These are phyloP conservation scores for Larix kaempferi DNA, from an alignment of 75 land plant genomes.

Conservation along the genomic window DNA sequence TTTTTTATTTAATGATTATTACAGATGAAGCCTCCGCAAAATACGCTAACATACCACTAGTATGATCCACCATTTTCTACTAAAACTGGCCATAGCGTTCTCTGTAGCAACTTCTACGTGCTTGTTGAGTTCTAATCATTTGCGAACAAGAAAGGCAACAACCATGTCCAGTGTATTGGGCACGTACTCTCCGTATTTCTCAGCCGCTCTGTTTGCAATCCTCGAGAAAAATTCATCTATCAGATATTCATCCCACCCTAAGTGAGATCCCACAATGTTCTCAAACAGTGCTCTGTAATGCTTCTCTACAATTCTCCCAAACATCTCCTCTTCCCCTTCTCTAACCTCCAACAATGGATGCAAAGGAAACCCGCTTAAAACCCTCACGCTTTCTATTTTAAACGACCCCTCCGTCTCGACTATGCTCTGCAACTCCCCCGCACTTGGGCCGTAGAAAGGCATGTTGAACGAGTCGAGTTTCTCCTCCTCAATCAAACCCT, in stretches of 20 bases:
- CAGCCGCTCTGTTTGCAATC: neutral
- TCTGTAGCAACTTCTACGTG: no score
- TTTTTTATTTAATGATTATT: no score
- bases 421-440: neutral
- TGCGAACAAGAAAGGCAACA: neutral
- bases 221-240: neutral
- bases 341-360: neutral
- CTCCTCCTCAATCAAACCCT: neutral
- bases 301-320: neutral
- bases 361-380: neutral
- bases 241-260: neutral
- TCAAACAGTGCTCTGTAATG: neutral
- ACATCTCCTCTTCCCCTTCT: neutral
- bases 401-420: neutral
- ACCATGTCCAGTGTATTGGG: neutral
- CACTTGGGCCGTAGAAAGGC: neutral
- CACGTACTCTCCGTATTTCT: neutral
- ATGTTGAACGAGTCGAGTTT: neutral
- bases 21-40: no score
- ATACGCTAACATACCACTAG: no score
- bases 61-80: no score
- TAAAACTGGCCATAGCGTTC: no score
- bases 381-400: neutral
- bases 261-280: neutral
- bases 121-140: no score